Base-by-base conservation (phyloP, 2,329 filamentous ascomycete species). In the Truncatella angustata region DNA sequence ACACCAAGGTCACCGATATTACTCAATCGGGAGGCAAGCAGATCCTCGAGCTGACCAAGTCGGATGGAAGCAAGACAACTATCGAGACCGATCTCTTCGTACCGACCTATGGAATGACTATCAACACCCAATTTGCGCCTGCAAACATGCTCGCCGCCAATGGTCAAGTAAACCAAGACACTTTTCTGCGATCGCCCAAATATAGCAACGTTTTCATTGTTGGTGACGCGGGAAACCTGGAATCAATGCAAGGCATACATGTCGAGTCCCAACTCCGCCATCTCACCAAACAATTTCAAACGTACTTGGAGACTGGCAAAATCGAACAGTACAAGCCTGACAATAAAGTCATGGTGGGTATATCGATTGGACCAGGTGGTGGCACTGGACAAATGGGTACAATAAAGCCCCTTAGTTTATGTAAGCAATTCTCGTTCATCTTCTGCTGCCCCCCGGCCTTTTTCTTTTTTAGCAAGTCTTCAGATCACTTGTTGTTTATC, bases 111-210 rank as follows among this genome's bases (percentile, higher is more conserved):
- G 79, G 79, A 39, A 53, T 72, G 4, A 47, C 61, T 0, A 70
- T 73, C 52, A 82, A 82, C 65, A 74, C 72, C 1, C 59, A 62
- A 4, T 79, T 78, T 57, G 60, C 68, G 28, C 73, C 76, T 3
- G 54, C 63, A 6, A 49, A 57, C 1, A 60, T 78, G 52, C 65
- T 71, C 16, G 70, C 73, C 34, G 49, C 53, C 21, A 34, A 52
- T 1, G 68, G 67, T 6, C 69, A 63, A 50, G 52, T 78, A 48
- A 63, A 66, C 54, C 71, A 75, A 58, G 71, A 68, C 37, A 62
- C 58, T 4, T 63, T 59, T 20, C 63, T 79, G 10, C 70, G 69
- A 37, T 65, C 63, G 1, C 61, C 67, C 5, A 66, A 65, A 1
- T 54, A 72, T 54, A 48, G 57, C 7, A 72, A 76, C 60, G 66